A percentile compares a stretch with the other conserved stretches of the same genome.
phyloP scores from a whole-genome alignment of 768 basidiomycete genomes.

The Termitomyces heimii region DNA sequence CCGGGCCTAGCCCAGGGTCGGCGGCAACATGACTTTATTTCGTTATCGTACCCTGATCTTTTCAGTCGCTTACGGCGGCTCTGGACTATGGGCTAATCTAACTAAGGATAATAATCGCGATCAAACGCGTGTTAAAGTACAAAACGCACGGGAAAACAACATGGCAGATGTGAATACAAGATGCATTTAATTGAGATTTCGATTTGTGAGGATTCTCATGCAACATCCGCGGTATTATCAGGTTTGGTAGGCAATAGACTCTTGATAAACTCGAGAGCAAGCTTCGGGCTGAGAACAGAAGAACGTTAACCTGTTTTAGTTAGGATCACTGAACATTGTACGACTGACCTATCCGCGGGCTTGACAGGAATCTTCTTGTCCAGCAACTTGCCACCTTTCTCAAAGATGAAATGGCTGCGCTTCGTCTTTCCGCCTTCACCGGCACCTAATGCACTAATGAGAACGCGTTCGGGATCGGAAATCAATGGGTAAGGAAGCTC shows the following conservation, averaged over 20 bases:
- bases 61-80: not conserved
- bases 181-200: not conserved
- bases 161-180: constrained; percentile 3
- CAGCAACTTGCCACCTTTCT: constrained; percentile 83
- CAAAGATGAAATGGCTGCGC: constrained; percentile 92
- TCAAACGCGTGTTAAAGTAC: constrained; percentile 1
- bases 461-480: constrained; percentile 78
- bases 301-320: not conserved
- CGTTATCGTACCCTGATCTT: not conserved
- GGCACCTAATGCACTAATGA: constrained; percentile 82
- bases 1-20: no score
- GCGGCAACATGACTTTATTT: not conserved
- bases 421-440: constrained; percentile 77
- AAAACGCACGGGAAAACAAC: constrained; percentile 4
- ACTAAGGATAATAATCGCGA: not conserved
- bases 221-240: not conserved
- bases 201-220: not conserved
- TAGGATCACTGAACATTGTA: not conserved
- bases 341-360: constrained; percentile 70
- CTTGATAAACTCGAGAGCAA: constrained; percentile 67
- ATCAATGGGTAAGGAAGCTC: constrained; percentile 80
- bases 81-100: not conserved
- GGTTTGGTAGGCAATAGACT: constrained; percentile 15
- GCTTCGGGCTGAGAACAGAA: constrained; percentile 39
- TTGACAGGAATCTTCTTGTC: constrained; percentile 85